Evolutionary conservation across 2,329 filamentous ascomycete genomes (phyloP).

Genomic region (Talaromyces marneffei): DNA sequence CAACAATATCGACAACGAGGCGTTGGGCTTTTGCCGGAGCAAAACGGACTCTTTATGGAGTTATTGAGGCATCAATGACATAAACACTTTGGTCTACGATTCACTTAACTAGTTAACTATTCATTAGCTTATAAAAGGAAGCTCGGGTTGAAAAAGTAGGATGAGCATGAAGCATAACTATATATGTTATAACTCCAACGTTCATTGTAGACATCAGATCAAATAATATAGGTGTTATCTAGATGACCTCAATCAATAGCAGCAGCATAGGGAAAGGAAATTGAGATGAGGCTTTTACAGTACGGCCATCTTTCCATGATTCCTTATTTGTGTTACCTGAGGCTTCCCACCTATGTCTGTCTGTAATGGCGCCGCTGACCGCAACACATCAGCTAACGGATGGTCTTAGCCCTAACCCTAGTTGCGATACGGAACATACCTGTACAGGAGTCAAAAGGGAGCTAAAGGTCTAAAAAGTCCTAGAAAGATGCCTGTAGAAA

Average conservation of each 20-base stretch:
- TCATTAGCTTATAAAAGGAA: not conserved
- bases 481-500: too few species aligned
- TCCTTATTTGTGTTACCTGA: not conserved
- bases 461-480: too few species aligned
- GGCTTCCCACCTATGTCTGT: not conserved
- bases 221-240: not conserved
- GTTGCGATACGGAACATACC: not conserved
- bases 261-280: not conserved
- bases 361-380: not conserved
- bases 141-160: not conserved
- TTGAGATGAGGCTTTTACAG: not conserved
- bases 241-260: not conserved
- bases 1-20: not conserved
- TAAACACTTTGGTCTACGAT: not conserved
- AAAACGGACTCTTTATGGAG: not conserved
- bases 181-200: too few species aligned
- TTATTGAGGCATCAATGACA: not conserved
- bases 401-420: not conserved
- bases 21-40: not conserved
- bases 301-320: not conserved
- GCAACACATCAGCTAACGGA: not conserved
- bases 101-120: too few species aligned
- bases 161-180: too few species aligned
- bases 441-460: too few species aligned
- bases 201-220: not conserved